Base-by-base conservation (phyloP, 2,329 filamentous ascomycete species). In the Capronia americana region DNA sequence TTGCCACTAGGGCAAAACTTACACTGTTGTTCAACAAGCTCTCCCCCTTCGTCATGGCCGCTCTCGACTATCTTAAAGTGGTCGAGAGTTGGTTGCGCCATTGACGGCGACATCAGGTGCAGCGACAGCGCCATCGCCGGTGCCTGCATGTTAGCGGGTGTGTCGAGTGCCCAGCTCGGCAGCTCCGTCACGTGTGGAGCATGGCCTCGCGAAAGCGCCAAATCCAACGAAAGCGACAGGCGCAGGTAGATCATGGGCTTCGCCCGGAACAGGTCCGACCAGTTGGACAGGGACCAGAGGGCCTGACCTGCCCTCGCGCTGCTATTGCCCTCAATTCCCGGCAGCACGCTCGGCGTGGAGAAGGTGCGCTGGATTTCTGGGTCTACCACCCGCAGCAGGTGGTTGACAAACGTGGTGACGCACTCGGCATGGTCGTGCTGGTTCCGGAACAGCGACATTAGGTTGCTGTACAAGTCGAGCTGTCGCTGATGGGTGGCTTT, bases 361-460 rank as follows among this genome's bases (percentile, higher is more conserved):
- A 28, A 28, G 24, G 32, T 20, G 53, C 32, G 53, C 32, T 32
- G 53, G 24, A 56, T 30, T 20, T 56, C 53, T 2, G 53, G 17
- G 26, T 56, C 53, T 3, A 56, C 17, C 53, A 56, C 53, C 32
- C 12, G 53, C 28, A 56, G 53, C 26, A 56, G 53, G 24, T 56
- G 1, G 53, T 56, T 56, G 53, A 56, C 32, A 34, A 34, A n/a
- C 23, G 20, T 56, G 53, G 53, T 56, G 53, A 56, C 53, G 28
- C 53, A 56, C 53, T 56, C 53, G 23, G 53, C 24, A 20, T 56
- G 53, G 53, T 30, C 53, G 53, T 56, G 53, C 32, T 56, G 53
- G 32, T 28, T 34, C 26, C 53, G 53, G 53, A 56, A 56, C 26
- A 56, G 53, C 32, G 26, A 30, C 53, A 56, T 56, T 1, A 56